These are phyloP conservation scores for Manihot esculenta DNA, from an alignment of 441 rosid genomes.

Conservation along the genomic window DNA sequence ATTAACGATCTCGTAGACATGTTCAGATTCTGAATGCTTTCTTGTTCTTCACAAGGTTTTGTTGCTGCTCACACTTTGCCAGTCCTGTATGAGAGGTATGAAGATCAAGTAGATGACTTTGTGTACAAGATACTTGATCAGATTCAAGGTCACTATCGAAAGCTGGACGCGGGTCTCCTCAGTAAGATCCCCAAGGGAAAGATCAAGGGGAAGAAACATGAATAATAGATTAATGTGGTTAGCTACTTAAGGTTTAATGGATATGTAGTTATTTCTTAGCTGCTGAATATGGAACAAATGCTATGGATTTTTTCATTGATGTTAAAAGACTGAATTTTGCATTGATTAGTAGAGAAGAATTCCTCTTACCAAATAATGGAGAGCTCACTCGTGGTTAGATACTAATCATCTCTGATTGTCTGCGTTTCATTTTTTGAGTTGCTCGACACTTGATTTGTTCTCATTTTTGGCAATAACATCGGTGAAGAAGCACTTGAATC, in stretches of 20 bases:
- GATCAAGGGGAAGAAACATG: constrained; percentile 56
- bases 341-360: no score
- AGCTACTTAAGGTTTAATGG: background rate
- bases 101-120: constrained; percentile 70
- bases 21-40: background rate
- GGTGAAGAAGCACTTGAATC: no score
- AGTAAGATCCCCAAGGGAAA: constrained; percentile 69
- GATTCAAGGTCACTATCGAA: constrained; percentile 60
- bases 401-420: no score
- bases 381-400: no score
- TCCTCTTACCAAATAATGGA: no score
- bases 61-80: constrained; percentile 90
- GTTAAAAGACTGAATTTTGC: no score
- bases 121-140: constrained; percentile 51
- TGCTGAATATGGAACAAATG: background rate
- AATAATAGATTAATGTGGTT: constrained; percentile 36
- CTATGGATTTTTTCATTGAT: background rate
- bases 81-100: constrained; percentile 78
- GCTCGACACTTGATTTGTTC: no score
- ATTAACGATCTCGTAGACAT: background rate
- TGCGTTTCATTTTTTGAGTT: no score
- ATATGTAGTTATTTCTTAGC: background rate
- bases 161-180: constrained; percentile 57
- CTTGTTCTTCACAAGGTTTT: constrained; percentile 53
- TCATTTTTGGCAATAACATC: no score